Base-by-base conservation (phyloP, 2,329 filamentous ascomycete species). In the Aureobasidium mangrovei region DNA sequence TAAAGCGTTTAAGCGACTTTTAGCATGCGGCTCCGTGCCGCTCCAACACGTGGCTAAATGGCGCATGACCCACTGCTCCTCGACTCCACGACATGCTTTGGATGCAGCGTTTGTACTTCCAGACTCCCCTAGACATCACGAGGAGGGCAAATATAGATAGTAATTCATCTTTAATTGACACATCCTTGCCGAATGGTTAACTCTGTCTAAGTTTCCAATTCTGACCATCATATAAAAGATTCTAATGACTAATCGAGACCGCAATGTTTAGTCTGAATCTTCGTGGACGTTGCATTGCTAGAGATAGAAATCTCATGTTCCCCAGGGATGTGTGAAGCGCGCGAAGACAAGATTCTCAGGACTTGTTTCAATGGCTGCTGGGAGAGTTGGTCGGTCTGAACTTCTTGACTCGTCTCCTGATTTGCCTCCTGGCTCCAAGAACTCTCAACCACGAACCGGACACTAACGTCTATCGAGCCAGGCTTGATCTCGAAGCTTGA, bases 261-360 rank as follows among this genome's bases (percentile, higher is more conserved):
- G 9, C 31, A 18, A 18, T 47, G 44, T 4, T 36, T 47, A 2
- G 31, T 47, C 44, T 47, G 31, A 4, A 47, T 47, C 44, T 33
- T 47, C 12, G 44, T 47, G 44, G 9, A 47, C 12, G 44, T 8
- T 47, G 44, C 44, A 47, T 47, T n/a, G 3, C 18, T 47, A 24
- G 44, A 47, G 4, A 47, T 7, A 47, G 29, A 36, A 36, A 47
- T 47, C 44, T 47, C 44, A 9, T 47, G 44, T 47, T 47, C 44
- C n/a, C 44, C 44, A 1, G 44, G 44, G n/a, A 47, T 47, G 7
- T 36, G 32, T 47, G 44, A 47, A 29, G 9, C 9, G 44, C 9
- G 44, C 4, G 44, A 47, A 7, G 44, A 47, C 44, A 4, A 47
- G 44, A n/a, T 9, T 10, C n/a, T 47, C n/a, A 47, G 3, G 12